Evolutionary conservation across 2,329 filamentous ascomycete genomes (phyloP), one percentile per base, ranked within the genome.

Genomic region (Penicillium vulpinum): DNA sequence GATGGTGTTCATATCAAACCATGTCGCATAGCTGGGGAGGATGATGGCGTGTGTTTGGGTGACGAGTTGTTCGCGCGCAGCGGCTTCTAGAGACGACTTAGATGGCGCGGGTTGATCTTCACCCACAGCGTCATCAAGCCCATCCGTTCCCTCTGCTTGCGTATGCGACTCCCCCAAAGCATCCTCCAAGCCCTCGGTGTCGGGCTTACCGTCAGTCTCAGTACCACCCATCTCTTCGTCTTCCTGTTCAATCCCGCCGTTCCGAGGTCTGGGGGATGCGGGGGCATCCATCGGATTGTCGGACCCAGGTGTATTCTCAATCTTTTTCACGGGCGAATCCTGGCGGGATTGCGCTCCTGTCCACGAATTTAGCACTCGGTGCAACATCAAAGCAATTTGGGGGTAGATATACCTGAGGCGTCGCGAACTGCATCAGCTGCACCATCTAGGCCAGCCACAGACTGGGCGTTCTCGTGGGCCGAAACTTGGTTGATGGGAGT

Each of bases 1-100:
- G 70, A 99, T 89, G 48, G 85, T 83, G 73, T 92, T 90, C 93
- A 99, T 97, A 76, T 99, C 94, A 74, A 99, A 99, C 94, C 94
- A 99, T 15, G 90, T 94, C 72, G 92, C 95, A 77, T 99, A 99
- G 74, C 93, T 97, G 22, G 94, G 94, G 22, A 99, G 85, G 61
- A 99, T 92, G 70, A 97, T 97, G 60, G 92, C 88, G 72, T 97
- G 93, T 40, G 92, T 95, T 78, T 99, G 94, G 15, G 91, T 87
- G 60, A 96, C 90, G 54, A 99, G 86, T 70, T 97, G 92, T 66
- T 93, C 90, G 63, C 93, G 90, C 50, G 94, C 95, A 4, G 91
- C 88, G 41, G 89, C 88, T 78, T 97, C 92, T 55, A 92, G 81
- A 4, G 85, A 85, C 53, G 92, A 85, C 76, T 96, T 97, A 40